Evolutionary conservation across 108 stramenopile species (phyloP).

Genomic region (Aurantiochytrium sp.): DNA sequence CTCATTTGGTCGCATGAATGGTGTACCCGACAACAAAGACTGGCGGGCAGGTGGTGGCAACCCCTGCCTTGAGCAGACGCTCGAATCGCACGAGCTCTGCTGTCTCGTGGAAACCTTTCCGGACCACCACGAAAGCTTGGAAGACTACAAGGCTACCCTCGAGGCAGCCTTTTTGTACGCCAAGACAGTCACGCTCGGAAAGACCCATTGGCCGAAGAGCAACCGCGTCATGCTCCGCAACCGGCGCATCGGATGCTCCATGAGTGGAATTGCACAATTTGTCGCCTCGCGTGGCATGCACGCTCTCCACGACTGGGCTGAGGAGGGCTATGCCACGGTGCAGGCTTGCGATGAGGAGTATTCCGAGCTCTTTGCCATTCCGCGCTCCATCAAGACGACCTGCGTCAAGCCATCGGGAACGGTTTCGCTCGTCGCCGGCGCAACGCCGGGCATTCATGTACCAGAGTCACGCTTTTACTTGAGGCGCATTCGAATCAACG

Average conservation of each 20-base stretch:
- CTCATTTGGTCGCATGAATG: conserved; percentile 41
- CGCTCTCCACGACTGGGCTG: conserved; percentile 43
- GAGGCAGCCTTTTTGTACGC: conserved; percentile 50
- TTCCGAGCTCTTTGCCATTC: conserved; percentile 32
- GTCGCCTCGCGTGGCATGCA: conserved; percentile 35
- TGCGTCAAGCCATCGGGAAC: conserved; percentile 52
- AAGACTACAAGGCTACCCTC: conserved; percentile 40
- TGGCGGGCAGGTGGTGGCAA: conserved; percentile 46
- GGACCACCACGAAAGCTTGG: conserved; percentile 42
- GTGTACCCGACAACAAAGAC: conserved; percentile 36
- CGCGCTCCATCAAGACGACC: conserved; percentile 50
- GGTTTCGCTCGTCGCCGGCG: conserved; percentile 56
- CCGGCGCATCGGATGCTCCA: conserved; percentile 51
- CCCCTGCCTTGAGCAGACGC: conserved; percentile 56
- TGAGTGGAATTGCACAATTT: conserved; percentile 56
- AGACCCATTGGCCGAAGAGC: conserved; percentile 48
- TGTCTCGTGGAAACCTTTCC: conserved; percentile 58
- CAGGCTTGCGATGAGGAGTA: conserved; percentile 26
- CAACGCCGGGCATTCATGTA: conserved; percentile 57
- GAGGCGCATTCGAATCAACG: conserved; percentile 40
- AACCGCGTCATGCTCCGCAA: conserved; percentile 47
- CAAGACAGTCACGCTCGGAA: conserved; percentile 52
- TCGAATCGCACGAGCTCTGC: conserved; percentile 58
- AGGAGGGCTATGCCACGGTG: conserved; percentile 23
- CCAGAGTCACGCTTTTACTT: conserved; percentile 53